phyloP scores from a whole-genome alignment of 768 basidiomycete genomes.

The Xerocomellus dryophilus region DNA sequence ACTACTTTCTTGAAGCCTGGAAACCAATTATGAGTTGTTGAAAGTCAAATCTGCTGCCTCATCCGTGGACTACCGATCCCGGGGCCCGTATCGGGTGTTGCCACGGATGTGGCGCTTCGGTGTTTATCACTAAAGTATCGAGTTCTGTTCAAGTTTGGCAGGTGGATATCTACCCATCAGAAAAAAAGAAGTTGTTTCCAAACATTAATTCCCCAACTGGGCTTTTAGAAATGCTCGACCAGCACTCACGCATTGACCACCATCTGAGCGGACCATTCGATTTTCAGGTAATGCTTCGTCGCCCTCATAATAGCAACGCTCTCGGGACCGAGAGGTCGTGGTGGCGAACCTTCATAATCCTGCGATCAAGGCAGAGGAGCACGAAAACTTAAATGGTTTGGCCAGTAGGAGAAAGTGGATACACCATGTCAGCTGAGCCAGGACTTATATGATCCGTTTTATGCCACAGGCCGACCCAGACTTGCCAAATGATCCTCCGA shows the following conservation, averaged over 20 bases:
- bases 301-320: slow-evolving; percentile 19
- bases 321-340: slow-evolving; percentile 11
- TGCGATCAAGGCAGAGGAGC: not conserved
- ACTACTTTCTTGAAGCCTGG: too few relatives aligned
- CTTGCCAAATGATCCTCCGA: not conserved
- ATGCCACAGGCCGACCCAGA: not conserved
- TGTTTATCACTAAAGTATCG: slow-evolving; percentile 7
- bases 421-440: not conserved
- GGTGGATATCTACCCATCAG: slow-evolving; percentile 14
- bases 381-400: not conserved
- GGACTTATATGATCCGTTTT: slow-evolving; percentile 1
- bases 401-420: not conserved
- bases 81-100: too few relatives aligned
- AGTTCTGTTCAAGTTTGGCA: not conserved
- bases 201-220: not conserved
- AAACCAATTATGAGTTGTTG: too few relatives aligned
- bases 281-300: slow-evolving; percentile 29
- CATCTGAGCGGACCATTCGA: slow-evolving; percentile 33
- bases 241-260: slow-evolving; percentile 28
- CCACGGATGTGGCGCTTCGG: too few relatives aligned
- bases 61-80: too few relatives aligned
- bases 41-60: too few relatives aligned
- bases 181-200: not conserved
- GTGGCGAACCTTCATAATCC: not conserved
- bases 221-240: not conserved